Evolutionary conservation across 805 yeast species (phyloP).

Genomic region (Saccharomycopsis capsularis): DNA sequence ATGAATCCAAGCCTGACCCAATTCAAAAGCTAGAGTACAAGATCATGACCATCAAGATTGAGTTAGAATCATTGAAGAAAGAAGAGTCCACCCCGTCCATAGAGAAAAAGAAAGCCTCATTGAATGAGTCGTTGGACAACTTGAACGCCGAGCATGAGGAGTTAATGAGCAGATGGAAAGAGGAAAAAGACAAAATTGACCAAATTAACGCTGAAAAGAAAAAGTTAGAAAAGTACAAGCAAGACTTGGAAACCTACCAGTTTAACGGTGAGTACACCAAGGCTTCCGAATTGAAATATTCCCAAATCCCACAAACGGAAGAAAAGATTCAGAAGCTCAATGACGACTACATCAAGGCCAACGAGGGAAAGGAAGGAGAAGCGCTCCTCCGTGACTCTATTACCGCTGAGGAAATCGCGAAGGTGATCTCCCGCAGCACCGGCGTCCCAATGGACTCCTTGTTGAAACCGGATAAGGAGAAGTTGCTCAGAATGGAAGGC

Average conservation of each 20-base stretch:
- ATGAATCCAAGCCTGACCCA: constrained; percentile 94
- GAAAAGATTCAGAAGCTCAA: constrained; percentile 25
- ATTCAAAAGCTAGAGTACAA: constrained; percentile 82
- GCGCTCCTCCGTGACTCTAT: constrained; percentile 79
- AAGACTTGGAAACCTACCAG: constrained; percentile 75
- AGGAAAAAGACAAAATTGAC: constrained; percentile 71
- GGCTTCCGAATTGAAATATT: constrained; percentile 86
- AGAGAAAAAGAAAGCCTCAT: constrained; percentile 60
- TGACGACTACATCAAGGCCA: constrained; percentile 25
- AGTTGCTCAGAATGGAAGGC: constrained; percentile 79
- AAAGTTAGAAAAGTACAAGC: constrained; percentile 75
- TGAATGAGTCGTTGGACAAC: constrained; percentile 57
- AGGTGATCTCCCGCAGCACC: constrained; percentile 88
- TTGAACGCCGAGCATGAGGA: constrained; percentile 62
- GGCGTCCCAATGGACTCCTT: constrained; percentile 91
- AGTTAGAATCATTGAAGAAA: constrained; percentile 85
- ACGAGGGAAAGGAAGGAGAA: constrained; percentile 28
- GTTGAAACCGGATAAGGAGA: constrained; percentile 91
- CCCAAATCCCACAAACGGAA: constrained; percentile 62
- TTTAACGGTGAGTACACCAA: constrained; percentile 78
- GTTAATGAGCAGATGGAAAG: constrained; percentile 80
- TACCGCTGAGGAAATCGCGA: constrained; percentile 88
- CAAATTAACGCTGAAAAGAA: constrained; percentile 72
- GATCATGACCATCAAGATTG: constrained; percentile 91
- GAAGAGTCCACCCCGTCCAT: constrained; percentile 81